phyloP scores from a whole-genome alignment of 495 filamentous ascomycete species.

The Penicillium crystallinum region DNA sequence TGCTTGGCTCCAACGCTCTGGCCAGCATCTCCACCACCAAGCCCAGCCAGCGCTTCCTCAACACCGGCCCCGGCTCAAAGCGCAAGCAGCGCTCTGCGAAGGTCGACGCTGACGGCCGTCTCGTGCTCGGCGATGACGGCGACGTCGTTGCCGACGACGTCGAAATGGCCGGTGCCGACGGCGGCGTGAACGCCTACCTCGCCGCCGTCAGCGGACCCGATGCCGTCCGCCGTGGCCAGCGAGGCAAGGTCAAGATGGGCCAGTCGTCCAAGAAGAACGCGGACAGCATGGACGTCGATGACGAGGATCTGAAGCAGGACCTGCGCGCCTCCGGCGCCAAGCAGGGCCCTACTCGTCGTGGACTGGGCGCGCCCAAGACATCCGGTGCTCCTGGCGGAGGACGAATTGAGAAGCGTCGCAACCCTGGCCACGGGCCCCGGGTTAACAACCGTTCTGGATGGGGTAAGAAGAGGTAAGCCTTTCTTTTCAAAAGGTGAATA shows the following conservation, averaged over 20 bases:
- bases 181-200: slow-evolving; percentile 84
- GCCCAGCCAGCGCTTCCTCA: slow-evolving; percentile 54
- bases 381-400: slow-evolving; percentile 36
- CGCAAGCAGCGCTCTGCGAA: slow-evolving; percentile 57
- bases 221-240: slow-evolving; percentile 71
- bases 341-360: slow-evolving; percentile 31
- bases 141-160: slow-evolving; percentile 40
- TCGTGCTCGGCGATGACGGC: slow-evolving; percentile 63
- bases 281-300: slow-evolving; percentile 68
- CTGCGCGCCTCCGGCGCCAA: slow-evolving; percentile 15
- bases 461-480: slow-evolving; percentile 9
- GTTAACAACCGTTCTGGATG: slow-evolving; percentile 4
- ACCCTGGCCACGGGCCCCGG: slow-evolving; percentile 14
- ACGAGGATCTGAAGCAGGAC: slow-evolving; percentile 33
- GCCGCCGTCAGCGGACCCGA: slow-evolving; percentile 82
- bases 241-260: slow-evolving; percentile 84
- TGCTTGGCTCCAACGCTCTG: slow-evolving; percentile 80
- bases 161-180: slow-evolving; percentile 56
- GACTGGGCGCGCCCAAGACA: slow-evolving; percentile 43
- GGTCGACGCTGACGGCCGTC: slow-evolving; percentile 79
- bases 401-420: slow-evolving; percentile 35
- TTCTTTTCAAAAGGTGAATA: not conserved
- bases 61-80: slow-evolving; percentile 37
- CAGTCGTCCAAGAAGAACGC: slow-evolving; percentile 53
- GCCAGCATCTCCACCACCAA: slow-evolving; percentile 91